These are phyloP conservation scores for Solanum pinnatisectum DNA, from an alignment of 257 asterid species.

Conservation along the genomic window DNA sequence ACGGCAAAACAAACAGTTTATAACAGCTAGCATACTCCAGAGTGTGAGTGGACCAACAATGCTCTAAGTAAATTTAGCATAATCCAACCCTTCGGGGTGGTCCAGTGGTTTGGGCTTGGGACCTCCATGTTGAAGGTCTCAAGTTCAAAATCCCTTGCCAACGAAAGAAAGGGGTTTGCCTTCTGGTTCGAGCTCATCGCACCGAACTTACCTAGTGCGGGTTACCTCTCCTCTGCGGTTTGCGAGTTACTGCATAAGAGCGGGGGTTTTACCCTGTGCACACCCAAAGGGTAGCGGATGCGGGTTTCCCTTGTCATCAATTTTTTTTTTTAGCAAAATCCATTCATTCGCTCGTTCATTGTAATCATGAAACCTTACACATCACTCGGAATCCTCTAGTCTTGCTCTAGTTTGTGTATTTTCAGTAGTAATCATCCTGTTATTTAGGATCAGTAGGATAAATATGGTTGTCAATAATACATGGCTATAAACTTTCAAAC, in stretches of 20 bases:
- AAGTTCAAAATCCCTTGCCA: no score
- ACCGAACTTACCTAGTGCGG: no score
- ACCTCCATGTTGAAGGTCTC: no score
- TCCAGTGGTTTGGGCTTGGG: no score
- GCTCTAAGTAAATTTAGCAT: not conserved
- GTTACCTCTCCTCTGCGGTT: no score
- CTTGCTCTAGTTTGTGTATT: not conserved
- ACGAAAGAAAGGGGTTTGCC: no score
- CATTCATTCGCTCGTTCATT: not conserved
- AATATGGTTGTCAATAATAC: not conserved
- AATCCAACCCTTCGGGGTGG: no score
- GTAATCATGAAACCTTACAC: not conserved
- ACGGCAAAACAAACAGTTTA: not conserved
- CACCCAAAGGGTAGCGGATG: no score
- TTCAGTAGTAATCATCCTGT: not conserved
- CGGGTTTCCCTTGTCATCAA: no score
- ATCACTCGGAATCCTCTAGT: not conserved
- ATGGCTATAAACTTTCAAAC: not conserved
- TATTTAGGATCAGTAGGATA: not conserved
- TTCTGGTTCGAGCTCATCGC: no score
- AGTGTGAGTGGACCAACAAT: not conserved
- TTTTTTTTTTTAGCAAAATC: not conserved
- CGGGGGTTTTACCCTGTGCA: no score
- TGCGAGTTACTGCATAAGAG: no score
- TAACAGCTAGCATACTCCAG: not conserved